These are phyloP conservation scores for Yamadazyma taylorii DNA, from an alignment of 1,139 yeast species.

Conservation along the genomic window DNA sequence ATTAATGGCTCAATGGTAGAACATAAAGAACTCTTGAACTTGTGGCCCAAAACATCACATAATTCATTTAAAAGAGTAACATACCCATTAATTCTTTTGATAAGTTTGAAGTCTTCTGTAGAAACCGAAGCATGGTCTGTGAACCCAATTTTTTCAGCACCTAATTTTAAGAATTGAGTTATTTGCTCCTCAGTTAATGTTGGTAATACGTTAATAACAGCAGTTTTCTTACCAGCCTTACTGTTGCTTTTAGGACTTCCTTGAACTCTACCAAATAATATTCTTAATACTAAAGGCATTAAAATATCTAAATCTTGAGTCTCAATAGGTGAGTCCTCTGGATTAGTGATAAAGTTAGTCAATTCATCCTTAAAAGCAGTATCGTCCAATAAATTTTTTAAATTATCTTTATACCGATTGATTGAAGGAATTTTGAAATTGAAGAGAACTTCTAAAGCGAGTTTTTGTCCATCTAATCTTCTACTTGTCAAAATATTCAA, in stretches of 20 bases:
- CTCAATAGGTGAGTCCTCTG: conserved; percentile 58
- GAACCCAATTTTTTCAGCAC: conserved; percentile 55
- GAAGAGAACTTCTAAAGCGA: conserved; percentile 72
- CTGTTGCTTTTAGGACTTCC: conserved; percentile 57
- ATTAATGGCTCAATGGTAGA: conserved; percentile 61
- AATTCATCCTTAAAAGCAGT: conserved; percentile 84
- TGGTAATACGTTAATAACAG: conserved; percentile 72
- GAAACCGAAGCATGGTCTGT: conserved; percentile 33
- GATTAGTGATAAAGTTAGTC: conserved; percentile 54
- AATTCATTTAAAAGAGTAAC: conserved; percentile 67
- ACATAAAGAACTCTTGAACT: conserved; percentile 49
- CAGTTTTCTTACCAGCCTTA: conserved; percentile 70
- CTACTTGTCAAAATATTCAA: conserved; percentile 63
- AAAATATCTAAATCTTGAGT: conserved; percentile 56
- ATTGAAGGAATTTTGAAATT: conserved; percentile 61
- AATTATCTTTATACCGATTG: conserved; percentile 68
- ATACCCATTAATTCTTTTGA: conserved; percentile 69
- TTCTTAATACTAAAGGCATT: conserved; percentile 74
- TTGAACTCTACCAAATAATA: conserved; percentile 86
- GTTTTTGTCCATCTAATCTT: conserved; percentile 61
- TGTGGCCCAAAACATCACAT: conserved; percentile 61
- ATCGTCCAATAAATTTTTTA: conserved; percentile 78
- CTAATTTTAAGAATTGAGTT: conserved; percentile 58
- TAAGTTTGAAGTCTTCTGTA: conserved; percentile 17
- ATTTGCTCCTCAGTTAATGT: conserved; percentile 58